Evolutionary conservation across 2,329 filamentous ascomycete genomes (phyloP), one percentile per base, ranked within the genome.

Genomic region (Capronia epimyces): DNA sequence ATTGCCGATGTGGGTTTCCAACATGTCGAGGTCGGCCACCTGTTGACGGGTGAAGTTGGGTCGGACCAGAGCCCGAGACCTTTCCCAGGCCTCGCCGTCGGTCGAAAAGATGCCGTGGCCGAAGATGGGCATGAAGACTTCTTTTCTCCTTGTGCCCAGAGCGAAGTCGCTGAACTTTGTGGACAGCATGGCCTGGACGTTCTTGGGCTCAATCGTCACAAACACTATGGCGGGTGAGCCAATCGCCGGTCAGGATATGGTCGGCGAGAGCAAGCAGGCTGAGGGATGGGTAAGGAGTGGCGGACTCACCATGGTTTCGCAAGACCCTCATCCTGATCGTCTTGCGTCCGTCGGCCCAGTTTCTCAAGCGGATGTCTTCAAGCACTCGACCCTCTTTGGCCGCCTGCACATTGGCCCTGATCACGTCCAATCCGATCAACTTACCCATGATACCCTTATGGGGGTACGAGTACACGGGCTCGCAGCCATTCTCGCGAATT

Each of bases 1-100:
- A 21, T 76, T 70, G 25, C 72, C 65, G 13, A 84, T 71, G 66
- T 86, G 81, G 2, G 64, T 67, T 59, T 86, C 82, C 45, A 85
- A 82, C 1, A 77, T 79, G 25, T 70, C 67, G 4, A 80, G 63
- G 60, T 81, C 75, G 3, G 71, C 73, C 8, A 81, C 70, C 56
- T 80, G 77, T 9, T 72, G 70, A 7, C 75, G 66, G 1, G 67
- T 70, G 57, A 80, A 81, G 53, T 77, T 76, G 1, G 78, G 77
- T 18, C 77, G 68, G 12, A 68, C 53, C 51, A 69, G 60, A 34
- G 67, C 63, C 34, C 72, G 65, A 1, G 74, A 71, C 43, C 72
- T 66, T 16, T 70, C 68, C 76, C 77, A 79, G 2, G 65, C 64
- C 10, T 65, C 57, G 0, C 76, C 75, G 40, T 79, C 73, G 1